phyloP scores from a whole-genome alignment of 2,329 filamentous ascomycete species.

The Pestalotiopsis sp. region DNA sequence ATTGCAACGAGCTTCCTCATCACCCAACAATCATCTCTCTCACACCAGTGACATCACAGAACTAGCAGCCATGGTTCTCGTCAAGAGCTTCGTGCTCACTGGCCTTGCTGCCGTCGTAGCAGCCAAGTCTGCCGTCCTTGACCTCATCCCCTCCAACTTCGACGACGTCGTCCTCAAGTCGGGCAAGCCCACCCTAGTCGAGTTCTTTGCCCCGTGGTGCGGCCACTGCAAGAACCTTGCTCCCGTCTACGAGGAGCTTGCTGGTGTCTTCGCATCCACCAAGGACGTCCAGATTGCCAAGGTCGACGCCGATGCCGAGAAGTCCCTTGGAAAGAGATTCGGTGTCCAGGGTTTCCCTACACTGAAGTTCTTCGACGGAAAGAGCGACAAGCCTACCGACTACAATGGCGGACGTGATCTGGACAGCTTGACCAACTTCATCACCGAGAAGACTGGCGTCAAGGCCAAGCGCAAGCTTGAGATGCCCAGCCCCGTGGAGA shows the following conservation, averaged over 20 bases:
- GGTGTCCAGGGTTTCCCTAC: conserved; percentile 95
- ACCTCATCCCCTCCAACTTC: conserved; percentile 89
- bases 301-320: conserved; percentile 92
- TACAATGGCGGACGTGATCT: conserved; percentile 88
- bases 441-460: conserved; percentile 85
- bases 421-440: conserved; percentile 79
- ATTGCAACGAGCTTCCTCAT: background rate
- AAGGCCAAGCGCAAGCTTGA: conserved; percentile 78
- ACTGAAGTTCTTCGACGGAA: conserved; percentile 96
- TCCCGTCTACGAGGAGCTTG: conserved; percentile 92
- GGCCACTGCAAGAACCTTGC: conserved; percentile 99
- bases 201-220: conserved; percentile 99
- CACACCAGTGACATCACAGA: background rate
- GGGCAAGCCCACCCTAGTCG: conserved; percentile 92
- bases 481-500: conserved; percentile 74
- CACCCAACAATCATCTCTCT: conserved; percentile 16
- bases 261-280: conserved; percentile 69
- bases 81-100: conserved; percentile 63
- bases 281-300: conserved; percentile 85
- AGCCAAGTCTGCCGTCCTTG: conserved; percentile 82
- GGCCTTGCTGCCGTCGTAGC: conserved; percentile 58
- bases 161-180: conserved; percentile 86
- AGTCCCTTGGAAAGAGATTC: conserved; percentile 80
- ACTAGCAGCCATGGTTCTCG: conserved; percentile 49
- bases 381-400: conserved; percentile 81